Conservation (phyloP, 441 rosid species). For the Euphorbia celastroides region DNA sequence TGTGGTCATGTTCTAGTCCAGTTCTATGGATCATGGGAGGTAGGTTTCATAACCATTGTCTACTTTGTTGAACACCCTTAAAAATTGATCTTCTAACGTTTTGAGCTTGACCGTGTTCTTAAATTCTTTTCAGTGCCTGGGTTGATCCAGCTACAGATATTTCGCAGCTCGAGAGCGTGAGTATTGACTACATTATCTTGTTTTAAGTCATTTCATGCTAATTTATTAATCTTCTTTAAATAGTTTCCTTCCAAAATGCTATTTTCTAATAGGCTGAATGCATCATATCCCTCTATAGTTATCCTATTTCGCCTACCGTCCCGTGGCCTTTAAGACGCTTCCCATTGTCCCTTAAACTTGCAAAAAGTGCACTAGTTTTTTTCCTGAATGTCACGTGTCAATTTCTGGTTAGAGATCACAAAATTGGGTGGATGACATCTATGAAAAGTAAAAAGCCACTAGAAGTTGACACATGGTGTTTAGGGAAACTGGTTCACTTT, state of each 20-base stretch:
- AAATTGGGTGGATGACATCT: too few species aligned
- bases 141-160: constrained; percentile 25
- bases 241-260: background rate
- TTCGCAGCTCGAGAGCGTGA: constrained; percentile 24
- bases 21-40: constrained; percentile 11
- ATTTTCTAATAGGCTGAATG: background rate
- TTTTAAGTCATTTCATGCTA: background rate
- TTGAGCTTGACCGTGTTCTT: background rate
- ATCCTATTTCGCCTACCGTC: background rate
- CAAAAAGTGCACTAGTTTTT: too few species aligned
- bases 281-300: background rate
- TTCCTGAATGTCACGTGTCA: too few species aligned
- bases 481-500: too few species aligned
- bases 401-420: too few species aligned
- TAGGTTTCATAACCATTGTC: background rate
- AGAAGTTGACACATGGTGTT: too few species aligned
- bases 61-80: background rate
- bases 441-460: too few species aligned
- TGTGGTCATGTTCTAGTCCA: constrained; percentile 16
- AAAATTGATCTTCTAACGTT: background rate
- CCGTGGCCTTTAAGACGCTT: too few species aligned
- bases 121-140: constrained; percentile 24
- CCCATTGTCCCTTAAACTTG: too few species aligned
- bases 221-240: background rate
- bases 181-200: constrained; percentile 3